Evolutionary conservation across 805 yeast species (phyloP), one percentile per base, ranked within the genome.

Genomic region (Saccharomyces paradoxus): DNA sequence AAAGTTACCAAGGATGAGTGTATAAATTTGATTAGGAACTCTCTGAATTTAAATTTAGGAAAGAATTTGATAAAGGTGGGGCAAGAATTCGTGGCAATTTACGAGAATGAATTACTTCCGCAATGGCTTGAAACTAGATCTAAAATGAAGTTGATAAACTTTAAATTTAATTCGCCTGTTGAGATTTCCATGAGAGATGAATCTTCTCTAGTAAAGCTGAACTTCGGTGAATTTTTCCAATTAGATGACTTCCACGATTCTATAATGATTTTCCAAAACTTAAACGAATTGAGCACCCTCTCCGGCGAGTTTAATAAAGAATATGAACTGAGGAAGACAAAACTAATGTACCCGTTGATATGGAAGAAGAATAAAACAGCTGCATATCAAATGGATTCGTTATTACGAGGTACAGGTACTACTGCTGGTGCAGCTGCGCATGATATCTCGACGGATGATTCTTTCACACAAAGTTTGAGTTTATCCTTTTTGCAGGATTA

Each of bases 141-240:
- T 37, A 58, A 67, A 2, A 72, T 73, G 58, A 82, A 79, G 56
- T 63, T 71, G 6, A 64, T 71, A 8, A 77, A 78, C 55, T 72
- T 81, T 67, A 83, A 86, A 62, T 79, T 92, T 59, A 91, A 91
- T 67, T 87, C 97, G 0, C 87, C 96, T 0, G 87, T 91, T 4
- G 98, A 92, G 68, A 69, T 81, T 7, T 81, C 96, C 6, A 74
- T 89, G 65, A 77, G 97, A 62, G 82, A 81, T 48, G 77, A 84
- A 50, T 72, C 76, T 7, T 80, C 78, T 51, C 72, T 73, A 4
- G 64, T 67, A n/a, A 60, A 77, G 3, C 70, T 73, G 12, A 61
- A 64, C 59, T 53, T 67, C 29, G 59, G 68, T 7, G 59, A 64
- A 8, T 66, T 72, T 17, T 77, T 89, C 31, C 83, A 84, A 54